Evolutionary conservation across 805 yeast genomes (phyloP).

Genomic region (Hemisphaericaspora nanyangensis): DNA sequence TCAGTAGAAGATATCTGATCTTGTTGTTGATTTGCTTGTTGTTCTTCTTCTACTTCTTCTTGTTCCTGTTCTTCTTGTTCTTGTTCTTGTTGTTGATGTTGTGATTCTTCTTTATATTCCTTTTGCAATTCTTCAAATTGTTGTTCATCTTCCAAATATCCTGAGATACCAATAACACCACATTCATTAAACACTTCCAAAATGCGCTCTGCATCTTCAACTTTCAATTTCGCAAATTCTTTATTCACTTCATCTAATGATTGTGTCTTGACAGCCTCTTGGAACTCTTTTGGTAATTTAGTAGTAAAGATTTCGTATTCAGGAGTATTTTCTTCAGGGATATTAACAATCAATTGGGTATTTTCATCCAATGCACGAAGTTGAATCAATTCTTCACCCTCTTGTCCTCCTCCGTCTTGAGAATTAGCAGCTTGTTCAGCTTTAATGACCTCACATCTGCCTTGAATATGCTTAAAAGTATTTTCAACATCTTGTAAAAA

Average conservation of each 20-base stretch:
- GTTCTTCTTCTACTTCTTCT: constrained; percentile 20
- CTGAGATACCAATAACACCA: constrained; percentile 81
- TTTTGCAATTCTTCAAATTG: constrained; percentile 56
- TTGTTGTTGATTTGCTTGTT: neutral
- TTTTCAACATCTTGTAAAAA: constrained; percentile 69
- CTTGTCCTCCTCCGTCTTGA: constrained; percentile 15
- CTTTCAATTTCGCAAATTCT: constrained; percentile 68
- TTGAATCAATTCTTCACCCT: constrained; percentile 73
- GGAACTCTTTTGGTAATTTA: constrained; percentile 58
- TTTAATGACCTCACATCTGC: constrained; percentile 66
- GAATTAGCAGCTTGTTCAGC: constrained; percentile 40
- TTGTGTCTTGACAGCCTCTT: constrained; percentile 68
- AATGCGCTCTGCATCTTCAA: constrained; percentile 76
- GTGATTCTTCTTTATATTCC: constrained; percentile 36
- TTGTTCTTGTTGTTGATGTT: constrained; percentile 6
- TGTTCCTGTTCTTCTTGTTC: constrained; percentile 10
- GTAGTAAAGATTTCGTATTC: constrained; percentile 54
- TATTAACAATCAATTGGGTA: constrained; percentile 63
- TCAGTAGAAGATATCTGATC: neutral
- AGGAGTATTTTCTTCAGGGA: constrained; percentile 57
- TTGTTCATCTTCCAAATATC: constrained; percentile 65
- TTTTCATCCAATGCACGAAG: constrained; percentile 83
- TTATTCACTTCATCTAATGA: constrained; percentile 76
- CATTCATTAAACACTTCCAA: constrained; percentile 74
- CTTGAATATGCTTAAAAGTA: constrained; percentile 71